Conservation (phyloP, 2,329 filamentous ascomycete species). For the Xenosphaeropsis pyriputrescens region DNA sequence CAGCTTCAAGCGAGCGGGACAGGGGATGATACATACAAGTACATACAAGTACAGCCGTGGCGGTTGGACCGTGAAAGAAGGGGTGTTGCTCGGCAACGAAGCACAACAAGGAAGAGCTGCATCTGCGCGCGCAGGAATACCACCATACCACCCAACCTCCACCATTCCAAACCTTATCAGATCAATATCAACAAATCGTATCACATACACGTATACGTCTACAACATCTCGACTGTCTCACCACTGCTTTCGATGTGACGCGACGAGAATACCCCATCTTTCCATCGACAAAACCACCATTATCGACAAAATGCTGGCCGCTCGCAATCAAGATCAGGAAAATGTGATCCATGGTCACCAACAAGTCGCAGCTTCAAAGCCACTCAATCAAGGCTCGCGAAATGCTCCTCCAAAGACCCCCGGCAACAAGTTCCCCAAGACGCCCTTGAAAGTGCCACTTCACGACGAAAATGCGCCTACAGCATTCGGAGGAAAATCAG, state of each 20-base stretch:
- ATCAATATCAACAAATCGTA: too few species aligned
- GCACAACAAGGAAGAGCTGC: not conserved
- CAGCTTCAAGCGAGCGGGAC: too few species aligned
- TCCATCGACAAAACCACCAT: too few species aligned
- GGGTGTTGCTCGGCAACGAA: constrained; percentile 1
- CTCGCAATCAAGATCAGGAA: constrained; percentile 59
- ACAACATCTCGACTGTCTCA: too few species aligned
- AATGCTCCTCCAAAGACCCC: constrained; percentile 63
- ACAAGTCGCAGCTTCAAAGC: constrained; percentile 55
- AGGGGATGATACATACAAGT: too few species aligned
- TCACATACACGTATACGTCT: too few species aligned
- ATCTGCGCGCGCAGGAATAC: too few species aligned
- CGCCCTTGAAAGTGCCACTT: constrained; percentile 60
- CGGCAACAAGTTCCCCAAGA: constrained; percentile 62
- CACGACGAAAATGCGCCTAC: constrained; percentile 74
- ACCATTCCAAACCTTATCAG: too few species aligned
- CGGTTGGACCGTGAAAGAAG: not conserved
- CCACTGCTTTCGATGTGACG: too few species aligned
- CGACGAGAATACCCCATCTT: too few species aligned
- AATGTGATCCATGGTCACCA: constrained; percentile 70
- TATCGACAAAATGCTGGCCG: constrained; percentile 49
- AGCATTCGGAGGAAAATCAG: constrained; percentile 42
- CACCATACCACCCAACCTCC: too few species aligned
- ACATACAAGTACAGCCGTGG: too few species aligned
- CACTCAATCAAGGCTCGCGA: constrained; percentile 48